A percentile compares a stretch with the other conserved stretches of the same genome.
Conservation (phyloP, 1,284 basidiomycete species). For the Cryptococcus hybrid region DNA sequence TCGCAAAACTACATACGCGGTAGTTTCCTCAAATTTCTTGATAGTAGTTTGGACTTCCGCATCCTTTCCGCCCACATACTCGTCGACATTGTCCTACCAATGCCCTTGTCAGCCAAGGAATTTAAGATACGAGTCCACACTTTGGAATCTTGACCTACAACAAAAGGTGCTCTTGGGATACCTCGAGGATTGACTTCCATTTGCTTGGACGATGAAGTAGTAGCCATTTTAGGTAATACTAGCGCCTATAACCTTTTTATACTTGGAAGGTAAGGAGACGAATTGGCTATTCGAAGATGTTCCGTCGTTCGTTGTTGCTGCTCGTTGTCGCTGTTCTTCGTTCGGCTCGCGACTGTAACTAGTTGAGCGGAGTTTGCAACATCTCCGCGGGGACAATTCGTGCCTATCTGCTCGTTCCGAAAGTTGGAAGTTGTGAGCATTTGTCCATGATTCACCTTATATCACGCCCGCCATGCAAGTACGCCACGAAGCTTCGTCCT, state of each 20-base stretch:
- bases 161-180: constrained; percentile 92
- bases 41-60: constrained; percentile 76
- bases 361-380: no score
- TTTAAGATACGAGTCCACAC: neutral
- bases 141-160: constrained; percentile 60
- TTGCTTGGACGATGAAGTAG: constrained; percentile 28
- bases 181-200: constrained; percentile 78
- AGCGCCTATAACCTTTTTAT: neutral
- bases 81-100: constrained; percentile 72
- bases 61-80: constrained; percentile 77
- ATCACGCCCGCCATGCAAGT: no score
- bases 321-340: no score
- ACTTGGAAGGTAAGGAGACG: no score
- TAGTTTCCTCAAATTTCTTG: constrained; percentile 84
- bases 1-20: constrained; percentile 61
- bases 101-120: neutral
- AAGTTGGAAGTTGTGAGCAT: no score
- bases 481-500: no score
- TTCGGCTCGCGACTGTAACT: no score
- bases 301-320: no score
- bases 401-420: no score
- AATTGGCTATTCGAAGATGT: no score
- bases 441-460: no score
- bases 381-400: no score
- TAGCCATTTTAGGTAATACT: constrained; percentile 11